Conservation (phyloP, 2,329 filamentous ascomycete genomes). For the Penicillium sclerotiorum region DNA sequence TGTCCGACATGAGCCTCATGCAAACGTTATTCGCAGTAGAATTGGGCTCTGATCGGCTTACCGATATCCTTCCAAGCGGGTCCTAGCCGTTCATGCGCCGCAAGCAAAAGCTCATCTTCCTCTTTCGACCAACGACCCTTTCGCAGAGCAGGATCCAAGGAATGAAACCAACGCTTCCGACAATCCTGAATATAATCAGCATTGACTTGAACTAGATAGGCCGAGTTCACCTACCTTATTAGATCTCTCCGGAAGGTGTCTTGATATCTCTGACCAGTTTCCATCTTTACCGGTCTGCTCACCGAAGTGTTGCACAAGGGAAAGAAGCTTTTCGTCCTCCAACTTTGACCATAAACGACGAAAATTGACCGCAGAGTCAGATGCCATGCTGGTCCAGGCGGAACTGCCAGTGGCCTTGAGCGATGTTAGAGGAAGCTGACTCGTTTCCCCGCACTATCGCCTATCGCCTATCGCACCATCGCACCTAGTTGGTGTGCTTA, state of each 20-base stretch:
- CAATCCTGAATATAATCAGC: background rate
- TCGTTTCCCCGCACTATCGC: background rate
- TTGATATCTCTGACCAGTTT: slow-evolving; percentile 2
- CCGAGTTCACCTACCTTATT: background rate
- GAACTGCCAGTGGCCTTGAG: too few species aligned
- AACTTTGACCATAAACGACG: slow-evolving; percentile 1
- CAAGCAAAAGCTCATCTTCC: slow-evolving; percentile 3
- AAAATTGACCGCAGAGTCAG: background rate
- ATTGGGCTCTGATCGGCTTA: background rate
- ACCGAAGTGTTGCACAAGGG: background rate
- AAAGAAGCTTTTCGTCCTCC: background rate
- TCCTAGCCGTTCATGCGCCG: background rate
- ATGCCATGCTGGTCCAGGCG: background rate
- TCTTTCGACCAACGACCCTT: slow-evolving; percentile 4
- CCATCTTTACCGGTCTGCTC: background rate
- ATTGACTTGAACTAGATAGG: background rate
- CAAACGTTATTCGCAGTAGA: background rate
- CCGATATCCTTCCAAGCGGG: slow-evolving; percentile 5
- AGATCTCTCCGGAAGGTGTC: background rate
- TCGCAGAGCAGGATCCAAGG: slow-evolving; percentile 1
- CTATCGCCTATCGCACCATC: too few species aligned
- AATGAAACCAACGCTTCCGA: slow-evolving; percentile 4
- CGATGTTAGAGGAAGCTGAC: background rate
- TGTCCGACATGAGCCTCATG: background rate
- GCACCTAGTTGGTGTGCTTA: too few species aligned